Base-by-base conservation (phyloP, 768 basidiomycete genomes). In the Lactarius indigo region DNA sequence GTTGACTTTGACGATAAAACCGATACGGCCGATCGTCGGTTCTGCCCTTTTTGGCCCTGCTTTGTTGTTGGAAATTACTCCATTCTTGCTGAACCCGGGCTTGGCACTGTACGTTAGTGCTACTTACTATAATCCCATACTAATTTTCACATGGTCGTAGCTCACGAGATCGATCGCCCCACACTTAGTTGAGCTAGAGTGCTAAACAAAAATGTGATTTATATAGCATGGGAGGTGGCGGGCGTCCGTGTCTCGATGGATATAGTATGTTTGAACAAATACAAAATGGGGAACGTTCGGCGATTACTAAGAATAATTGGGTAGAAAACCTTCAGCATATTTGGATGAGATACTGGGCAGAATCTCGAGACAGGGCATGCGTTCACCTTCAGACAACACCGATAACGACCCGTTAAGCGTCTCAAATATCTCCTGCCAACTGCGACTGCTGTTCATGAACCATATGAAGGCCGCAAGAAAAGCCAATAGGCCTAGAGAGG, bases 371-470 rank as follows among this genome's bases (percentile, higher is more conserved):
- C 10, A 17, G 28, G n/a, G 35, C 52, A 13, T 30, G 17, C 37
- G 55, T 58, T 59, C 58, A 64, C 66, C 66, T 50, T 68, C 66
- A 18, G 20, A 44, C 5, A 68, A 17, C 54, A 68, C 57, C 17
- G 17, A 47, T 28, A 64, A 6, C 58, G 59, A 26, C 30, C 41
- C n/a, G 6, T 59, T 7, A 20, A 64, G 52, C 54, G 23, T 37
- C 20, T 18, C 41, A 23, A 59, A 60, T 5, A 68, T 30, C 31
- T 64, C 62, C 41, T 20, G 41, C 66, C 66, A 68, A 47, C 52
- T 60, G 50, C 58, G 57, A 28, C 44, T 64, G 54, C 62, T 59
- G 41, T 64, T 68, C 66, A 68, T 68, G 52, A 68, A 59, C 66
- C 66, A 68, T 59, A 68, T 68, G 26, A 68, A 55, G 23, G 52